phyloP scores from a whole-genome alignment of 2,329 filamentous ascomycete species.

The Colletotrichum musae region DNA sequence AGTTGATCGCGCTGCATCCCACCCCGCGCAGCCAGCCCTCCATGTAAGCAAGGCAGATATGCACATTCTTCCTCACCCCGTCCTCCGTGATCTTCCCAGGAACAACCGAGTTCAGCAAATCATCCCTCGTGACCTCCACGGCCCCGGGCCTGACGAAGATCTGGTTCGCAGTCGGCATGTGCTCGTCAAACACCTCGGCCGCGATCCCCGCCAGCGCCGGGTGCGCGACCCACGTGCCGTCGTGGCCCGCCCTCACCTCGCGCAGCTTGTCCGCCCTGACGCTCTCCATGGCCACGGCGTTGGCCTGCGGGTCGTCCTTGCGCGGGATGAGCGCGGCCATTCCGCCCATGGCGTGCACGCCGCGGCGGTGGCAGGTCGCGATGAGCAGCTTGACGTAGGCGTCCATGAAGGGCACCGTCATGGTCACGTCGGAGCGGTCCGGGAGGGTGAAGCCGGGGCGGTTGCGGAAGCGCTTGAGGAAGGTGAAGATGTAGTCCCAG shows the following conservation, averaged over 20 bases:
- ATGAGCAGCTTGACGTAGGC: slow-evolving; percentile 89
- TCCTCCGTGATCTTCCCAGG: slow-evolving; percentile 87
- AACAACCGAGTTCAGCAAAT: slow-evolving; percentile 92
- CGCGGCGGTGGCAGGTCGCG: slow-evolving; percentile 90
- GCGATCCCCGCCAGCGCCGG: slow-evolving; percentile 87
- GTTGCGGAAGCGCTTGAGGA: slow-evolving; percentile 95
- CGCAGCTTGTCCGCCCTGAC: slow-evolving; percentile 91
- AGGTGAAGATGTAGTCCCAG: slow-evolving; percentile 97
- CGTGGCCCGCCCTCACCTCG: slow-evolving; percentile 88
- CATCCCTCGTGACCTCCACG: slow-evolving; percentile 82
- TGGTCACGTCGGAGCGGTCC: slow-evolving; percentile 87
- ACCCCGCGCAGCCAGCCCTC: slow-evolving; percentile 91
- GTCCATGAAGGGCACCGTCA: slow-evolving; percentile 95
- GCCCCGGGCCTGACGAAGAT: slow-evolving; percentile 82
- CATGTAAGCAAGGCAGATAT: slow-evolving; percentile 92
- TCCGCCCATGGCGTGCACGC: slow-evolving; percentile 92
- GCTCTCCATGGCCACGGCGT: slow-evolving; percentile 88
- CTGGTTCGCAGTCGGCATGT: slow-evolving; percentile 95
- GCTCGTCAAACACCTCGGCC: slow-evolving; percentile 88
- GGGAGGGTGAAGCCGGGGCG: slow-evolving; percentile 89
- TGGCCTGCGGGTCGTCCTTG: slow-evolving; percentile 87
- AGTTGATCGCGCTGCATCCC: slow-evolving; percentile 94
- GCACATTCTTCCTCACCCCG: slow-evolving; percentile 91
- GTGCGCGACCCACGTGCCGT: slow-evolving; percentile 92
- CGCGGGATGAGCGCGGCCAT: slow-evolving; percentile 96